These are phyloP conservation scores for Stentor roeselii DNA, from an alignment of 73 alveolate genomes.

Conservation along the genomic window DNA sequence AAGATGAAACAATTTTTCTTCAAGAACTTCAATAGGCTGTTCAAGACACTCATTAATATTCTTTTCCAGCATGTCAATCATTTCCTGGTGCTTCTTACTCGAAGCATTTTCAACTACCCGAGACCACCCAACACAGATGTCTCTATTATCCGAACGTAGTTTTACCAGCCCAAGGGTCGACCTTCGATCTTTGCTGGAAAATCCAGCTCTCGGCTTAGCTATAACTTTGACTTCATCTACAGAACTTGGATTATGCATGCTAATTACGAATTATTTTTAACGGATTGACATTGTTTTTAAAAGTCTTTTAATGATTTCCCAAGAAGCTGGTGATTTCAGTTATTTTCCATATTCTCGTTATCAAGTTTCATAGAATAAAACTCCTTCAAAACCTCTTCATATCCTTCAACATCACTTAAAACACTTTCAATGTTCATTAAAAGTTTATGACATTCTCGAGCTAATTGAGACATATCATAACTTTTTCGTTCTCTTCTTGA, in stretches of 20 bases:
- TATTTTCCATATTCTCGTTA: no score
- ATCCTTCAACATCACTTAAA: no score
- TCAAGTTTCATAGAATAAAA: no score
- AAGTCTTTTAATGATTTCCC: no score
- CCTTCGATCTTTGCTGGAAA: neutral
- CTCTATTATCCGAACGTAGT: neutral
- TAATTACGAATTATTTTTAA: no score
- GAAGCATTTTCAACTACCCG: neutral
- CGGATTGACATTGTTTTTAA: no score
- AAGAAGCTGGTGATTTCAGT: no score
- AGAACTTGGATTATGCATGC: neutral
- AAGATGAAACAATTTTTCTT: neutral
- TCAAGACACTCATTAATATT: neutral
- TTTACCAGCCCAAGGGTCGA: neutral
- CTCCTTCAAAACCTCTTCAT: no score
- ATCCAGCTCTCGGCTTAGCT: neutral
- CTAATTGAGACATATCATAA: no score
- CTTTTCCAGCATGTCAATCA: neutral
- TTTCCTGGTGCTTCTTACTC: neutral
- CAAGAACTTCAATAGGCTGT: slow-evolving; percentile 7
- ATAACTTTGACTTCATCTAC: neutral
- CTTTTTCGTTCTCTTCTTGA: no score
- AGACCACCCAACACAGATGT: neutral
- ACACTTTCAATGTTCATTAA: no score
- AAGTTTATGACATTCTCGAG: no score